phyloP scores from a whole-genome alignment of 192 early-diverging fungal genomes.

The Borealophlyctis nickersoniae region DNA sequence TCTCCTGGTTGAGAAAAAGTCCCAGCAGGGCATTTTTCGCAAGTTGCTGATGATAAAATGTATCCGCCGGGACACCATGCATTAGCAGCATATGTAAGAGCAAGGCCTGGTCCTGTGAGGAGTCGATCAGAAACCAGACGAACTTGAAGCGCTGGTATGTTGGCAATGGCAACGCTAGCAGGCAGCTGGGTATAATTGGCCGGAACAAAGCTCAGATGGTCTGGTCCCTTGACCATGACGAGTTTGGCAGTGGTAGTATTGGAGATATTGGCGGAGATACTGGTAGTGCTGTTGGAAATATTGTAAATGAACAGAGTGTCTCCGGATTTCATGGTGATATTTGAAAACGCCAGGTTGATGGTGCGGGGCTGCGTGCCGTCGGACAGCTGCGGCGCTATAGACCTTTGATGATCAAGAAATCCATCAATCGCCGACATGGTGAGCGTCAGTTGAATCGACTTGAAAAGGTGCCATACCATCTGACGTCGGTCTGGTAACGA shows the following conservation, averaged over 20 bases:
- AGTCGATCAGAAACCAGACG: constrained; percentile 2
- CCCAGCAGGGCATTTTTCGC: constrained; percentile 12
- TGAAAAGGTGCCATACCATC: too few species aligned
- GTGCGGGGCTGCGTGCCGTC: too few species aligned
- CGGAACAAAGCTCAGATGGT: constrained; percentile 4
- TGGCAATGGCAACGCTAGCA: constrained; percentile 1
- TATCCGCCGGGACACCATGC: constrained; percentile 19
- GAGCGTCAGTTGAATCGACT: too few species aligned
- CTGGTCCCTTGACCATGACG: neutral
- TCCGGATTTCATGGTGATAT: constrained; percentile 7
- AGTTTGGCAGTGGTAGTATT: neutral
- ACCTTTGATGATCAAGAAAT: too few species aligned
- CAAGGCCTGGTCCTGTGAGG: constrained; percentile 4
- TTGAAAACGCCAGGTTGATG: constrained; percentile 6
- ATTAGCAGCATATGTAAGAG: constrained; percentile 5
- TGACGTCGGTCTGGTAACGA: too few species aligned
- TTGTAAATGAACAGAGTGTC: constrained; percentile 7
- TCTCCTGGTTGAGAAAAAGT: neutral
- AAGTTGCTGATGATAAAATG: neutral
- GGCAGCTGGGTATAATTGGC: constrained; percentile 12
- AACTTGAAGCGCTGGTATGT: neutral
- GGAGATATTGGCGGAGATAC: too few species aligned
- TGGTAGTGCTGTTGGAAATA: too few species aligned
- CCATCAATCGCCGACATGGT: too few species aligned
- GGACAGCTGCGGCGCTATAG: too few species aligned